Conservation (phyloP, 2,329 filamentous ascomycete species). For the Setomelanomma holmii region DNA sequence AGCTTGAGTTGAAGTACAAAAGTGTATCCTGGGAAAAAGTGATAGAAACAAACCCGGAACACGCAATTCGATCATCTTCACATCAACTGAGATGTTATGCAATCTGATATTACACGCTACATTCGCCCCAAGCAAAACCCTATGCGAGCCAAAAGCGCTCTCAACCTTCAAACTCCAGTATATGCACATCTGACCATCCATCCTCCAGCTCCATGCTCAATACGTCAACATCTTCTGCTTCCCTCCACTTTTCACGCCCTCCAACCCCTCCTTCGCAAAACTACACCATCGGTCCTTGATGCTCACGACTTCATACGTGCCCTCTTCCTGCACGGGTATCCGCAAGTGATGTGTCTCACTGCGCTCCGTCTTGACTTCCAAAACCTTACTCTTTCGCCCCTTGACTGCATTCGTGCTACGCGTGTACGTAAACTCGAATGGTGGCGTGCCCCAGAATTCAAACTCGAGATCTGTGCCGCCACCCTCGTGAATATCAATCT, state of each 20-base stretch:
- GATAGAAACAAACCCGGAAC: too few species aligned
- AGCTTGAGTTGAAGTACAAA: too few species aligned
- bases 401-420: slow-evolving; percentile 82
- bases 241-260: slow-evolving; percentile 41
- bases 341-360: slow-evolving; percentile 83
- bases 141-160: slow-evolving; percentile 1
- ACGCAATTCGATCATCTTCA: too few species aligned
- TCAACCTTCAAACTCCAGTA: slow-evolving; percentile 16
- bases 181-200: slow-evolving; percentile 8
- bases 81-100: too few species aligned
- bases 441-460: slow-evolving; percentile 92
- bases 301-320: slow-evolving; percentile 94
- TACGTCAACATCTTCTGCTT: slow-evolving; percentile 51
- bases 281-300: slow-evolving; percentile 95
- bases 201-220: slow-evolving; percentile 16
- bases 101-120: too few species aligned
- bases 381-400: slow-evolving; percentile 66
- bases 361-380: slow-evolving; percentile 90
- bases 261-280: slow-evolving; percentile 74
- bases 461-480: slow-evolving; percentile 93
- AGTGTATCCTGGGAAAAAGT: too few species aligned
- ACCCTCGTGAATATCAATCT: slow-evolving; percentile 95
- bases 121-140: not conserved
- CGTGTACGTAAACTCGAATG: slow-evolving; percentile 98
- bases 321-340: slow-evolving; percentile 87